Base-by-base conservation (phyloP, 179 eudicot genomes). In the Beta corolliflora region DNA sequence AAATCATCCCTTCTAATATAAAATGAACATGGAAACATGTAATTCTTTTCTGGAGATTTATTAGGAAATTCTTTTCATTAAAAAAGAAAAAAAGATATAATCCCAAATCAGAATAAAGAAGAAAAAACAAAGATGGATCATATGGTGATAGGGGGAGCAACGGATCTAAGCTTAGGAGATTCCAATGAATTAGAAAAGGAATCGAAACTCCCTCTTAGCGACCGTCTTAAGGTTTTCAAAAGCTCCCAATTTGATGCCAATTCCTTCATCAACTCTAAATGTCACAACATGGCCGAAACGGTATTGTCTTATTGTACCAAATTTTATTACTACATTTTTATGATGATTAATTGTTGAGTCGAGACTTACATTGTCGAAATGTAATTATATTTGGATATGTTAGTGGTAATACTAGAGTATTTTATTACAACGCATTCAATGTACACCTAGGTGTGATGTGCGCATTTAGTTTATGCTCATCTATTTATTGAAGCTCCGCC, bases 141-240 rank as follows among this genome's bases (percentile, higher is more conserved):
- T 79, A 82, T 82, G 85, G 85, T 85, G 74, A 64, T 82, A 44
- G n/a, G 85, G 85, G 4, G 73, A 60, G 31, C 60, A 50, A 84
- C 48, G 71, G 55, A 64, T 14, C 73, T 87, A 21, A 89, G 90
- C 75, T 71, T 71, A 72, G 91, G 89, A 54, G 92, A 92, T 65
- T 86, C 91, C 41, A 18, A 67, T 3, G 88, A 85, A 53, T 83
- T 85, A 63, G 86, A 83, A 46, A 85, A 91, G 53, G 98, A 94
- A 29, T 77, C 88, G 14, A 80, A 93, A n/a, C 88, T 93, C 21
- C 77, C 88, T 6, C 88, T 85, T 83, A 88, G 93, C 59, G 99
- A 94, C 7, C 92, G 86, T 75, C 94, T 96, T 83, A 94, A 91
- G 87, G 85, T 82, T 25, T 96, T 96, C 89, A 96, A 93, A 85